Percentiles rank a stretch among this genome's conserved stretches.
These are phyloP conservation scores for Eragrostis curvula DNA, from an alignment of 176 grass and related monocot genomes.

Conservation along the genomic window DNA sequence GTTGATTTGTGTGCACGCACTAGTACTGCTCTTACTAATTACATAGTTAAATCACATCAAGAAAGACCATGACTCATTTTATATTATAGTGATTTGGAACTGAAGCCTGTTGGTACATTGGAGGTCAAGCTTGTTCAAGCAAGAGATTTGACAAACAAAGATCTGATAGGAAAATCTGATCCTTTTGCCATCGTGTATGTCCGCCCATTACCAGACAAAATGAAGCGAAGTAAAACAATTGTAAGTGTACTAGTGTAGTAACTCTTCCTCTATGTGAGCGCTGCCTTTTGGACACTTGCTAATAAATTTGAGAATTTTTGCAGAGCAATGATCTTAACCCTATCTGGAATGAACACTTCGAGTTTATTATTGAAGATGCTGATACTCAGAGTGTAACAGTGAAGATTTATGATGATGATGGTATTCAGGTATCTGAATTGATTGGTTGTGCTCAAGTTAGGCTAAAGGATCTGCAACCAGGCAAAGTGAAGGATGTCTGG, in stretches of 20 bases:
- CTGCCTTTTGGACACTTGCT: constrained; percentile 16
- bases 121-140: constrained; percentile 99
- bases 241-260: constrained; percentile 53
- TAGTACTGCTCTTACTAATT: constrained; percentile 22
- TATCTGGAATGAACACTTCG: constrained; percentile 98
- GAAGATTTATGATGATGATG: constrained; percentile 95
- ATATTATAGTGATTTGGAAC: constrained; percentile 79
- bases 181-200: constrained; percentile 82
- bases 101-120: constrained; percentile 90
- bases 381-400: constrained; percentile 81
- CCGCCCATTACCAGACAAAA: constrained; percentile 87
- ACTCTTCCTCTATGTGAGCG: constrained; percentile 14
- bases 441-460: constrained; percentile 93
- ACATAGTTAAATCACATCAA: constrained; percentile 15
- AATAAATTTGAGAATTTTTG: constrained; percentile 12
- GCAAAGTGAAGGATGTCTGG: constrained; percentile 98
- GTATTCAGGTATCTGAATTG: constrained; percentile 83
- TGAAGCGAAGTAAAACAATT: constrained; percentile 96
- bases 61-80: constrained; percentile 27
- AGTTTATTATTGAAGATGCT: constrained; percentile 86
- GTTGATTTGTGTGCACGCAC: constrained; percentile 2
- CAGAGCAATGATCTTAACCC: constrained; percentile 95
- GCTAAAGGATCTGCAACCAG: constrained; percentile 77
- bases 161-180: constrained; percentile 98
- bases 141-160: constrained; percentile 88